Evolutionary conservation across 495 filamentous ascomycete genomes (phyloP).

Genomic region (Clohesyomyces aquaticus): DNA sequence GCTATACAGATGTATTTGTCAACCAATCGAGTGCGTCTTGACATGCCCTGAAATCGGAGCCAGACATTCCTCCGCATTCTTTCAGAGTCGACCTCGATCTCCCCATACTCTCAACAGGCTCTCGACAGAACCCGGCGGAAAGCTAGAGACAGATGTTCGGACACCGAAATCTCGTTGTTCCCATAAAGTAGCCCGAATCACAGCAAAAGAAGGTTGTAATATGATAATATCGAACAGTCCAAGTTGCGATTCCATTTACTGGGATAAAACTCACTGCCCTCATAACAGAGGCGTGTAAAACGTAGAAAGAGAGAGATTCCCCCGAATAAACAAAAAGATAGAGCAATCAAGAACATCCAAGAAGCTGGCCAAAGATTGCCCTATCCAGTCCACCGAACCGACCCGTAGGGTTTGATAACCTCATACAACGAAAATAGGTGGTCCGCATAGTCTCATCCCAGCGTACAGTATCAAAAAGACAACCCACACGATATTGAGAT

Average conservation of each 20-base stretch:
- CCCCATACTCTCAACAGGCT: no score
- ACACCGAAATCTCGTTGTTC: no score
- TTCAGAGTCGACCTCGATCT: no score
- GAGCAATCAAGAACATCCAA: conserved; percentile 34
- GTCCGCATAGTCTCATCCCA: conserved; percentile 37
- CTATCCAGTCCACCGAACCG: neutral
- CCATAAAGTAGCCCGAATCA: no score
- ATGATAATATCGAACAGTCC: conserved; percentile 1
- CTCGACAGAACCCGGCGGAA: no score
- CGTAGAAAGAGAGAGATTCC: conserved; percentile 23
- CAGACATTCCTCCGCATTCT: no score
- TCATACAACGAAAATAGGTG: conserved; percentile 34
- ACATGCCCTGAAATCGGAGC: no score
- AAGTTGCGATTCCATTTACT: conserved; percentile 33
- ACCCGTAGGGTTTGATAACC: conserved; percentile 6
- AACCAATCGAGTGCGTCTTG: no score
- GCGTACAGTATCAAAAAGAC: conserved; percentile 41
- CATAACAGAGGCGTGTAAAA: conserved; percentile 35
- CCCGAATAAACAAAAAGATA: conserved; percentile 19
- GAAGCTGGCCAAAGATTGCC: conserved; percentile 26
- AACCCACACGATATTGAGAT: conserved; percentile 32
- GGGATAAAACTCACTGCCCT: conserved; percentile 33
- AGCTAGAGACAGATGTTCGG: neutral
- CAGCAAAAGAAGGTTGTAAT: no score
- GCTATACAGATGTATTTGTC: no score